A percentile compares a stretch with the other conserved stretches of the same genome.
phyloP scores from a whole-genome alignment of 2,329 filamentous ascomycete species.

The Phialemonium atrogriseum region DNA sequence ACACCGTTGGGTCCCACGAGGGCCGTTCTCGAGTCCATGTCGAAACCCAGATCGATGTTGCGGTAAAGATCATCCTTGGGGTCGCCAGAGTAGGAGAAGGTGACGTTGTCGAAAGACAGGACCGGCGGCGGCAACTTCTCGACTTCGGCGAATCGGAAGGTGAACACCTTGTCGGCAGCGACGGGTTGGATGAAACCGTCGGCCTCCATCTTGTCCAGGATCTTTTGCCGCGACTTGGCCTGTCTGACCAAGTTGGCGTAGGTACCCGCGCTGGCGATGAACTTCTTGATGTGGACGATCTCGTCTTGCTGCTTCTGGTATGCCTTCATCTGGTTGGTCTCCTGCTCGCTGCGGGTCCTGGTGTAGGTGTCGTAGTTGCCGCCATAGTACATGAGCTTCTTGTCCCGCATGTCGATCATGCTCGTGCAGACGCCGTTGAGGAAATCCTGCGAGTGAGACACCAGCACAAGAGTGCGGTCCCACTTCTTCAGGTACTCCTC shows the following conservation, averaged over 20 bases:
- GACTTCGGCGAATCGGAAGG: slow-evolving; percentile 96
- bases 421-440: slow-evolving; percentile 95
- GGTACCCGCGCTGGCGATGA: slow-evolving; percentile 98
- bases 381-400: slow-evolving; percentile 91
- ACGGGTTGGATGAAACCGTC: slow-evolving; percentile 97
- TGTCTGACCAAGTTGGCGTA: slow-evolving; percentile 99
- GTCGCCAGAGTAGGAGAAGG: slow-evolving; percentile 94
- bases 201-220: slow-evolving; percentile 99
- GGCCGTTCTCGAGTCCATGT: slow-evolving; percentile 97
- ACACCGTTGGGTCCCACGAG: slow-evolving; percentile 98
- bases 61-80: slow-evolving; percentile 88
- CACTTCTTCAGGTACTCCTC: slow-evolving; percentile 99
- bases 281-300: slow-evolving; percentile 99
- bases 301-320: slow-evolving; percentile 99
- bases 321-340: slow-evolving; percentile 97
- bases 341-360: slow-evolving; percentile 91
- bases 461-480: slow-evolving; percentile 92
- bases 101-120: slow-evolving; percentile 91
- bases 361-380: slow-evolving; percentile 98
- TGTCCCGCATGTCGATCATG: slow-evolving; percentile 97
- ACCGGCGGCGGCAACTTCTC: slow-evolving; percentile 99
- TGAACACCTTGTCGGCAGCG: slow-evolving; percentile 77
- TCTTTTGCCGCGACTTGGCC: slow-evolving; percentile 99
- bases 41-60: slow-evolving; percentile 94
- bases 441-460: slow-evolving; percentile 98